Percentiles rank a stretch among this genome's conserved stretches.
These are phyloP conservation scores for Lodderomyces parapsilosis DNA, from an alignment of 1,139 yeast species.

Conservation along the genomic window DNA sequence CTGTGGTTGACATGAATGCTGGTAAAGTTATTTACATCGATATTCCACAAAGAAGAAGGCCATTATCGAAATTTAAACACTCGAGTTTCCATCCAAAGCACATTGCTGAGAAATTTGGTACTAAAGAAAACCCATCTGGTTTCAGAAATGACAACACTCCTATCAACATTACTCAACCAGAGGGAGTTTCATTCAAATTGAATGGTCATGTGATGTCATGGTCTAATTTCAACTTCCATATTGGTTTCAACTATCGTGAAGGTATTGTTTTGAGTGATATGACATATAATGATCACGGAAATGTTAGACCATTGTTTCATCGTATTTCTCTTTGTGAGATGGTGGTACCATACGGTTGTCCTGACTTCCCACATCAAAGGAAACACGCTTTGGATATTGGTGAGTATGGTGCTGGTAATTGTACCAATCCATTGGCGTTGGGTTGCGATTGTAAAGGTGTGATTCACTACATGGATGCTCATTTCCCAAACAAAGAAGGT, in stretches of 20 bases:
- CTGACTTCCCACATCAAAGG: constrained; percentile 78
- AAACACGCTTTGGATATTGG: constrained; percentile 86
- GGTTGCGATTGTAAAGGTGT: constrained; percentile 88
- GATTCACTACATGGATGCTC: constrained; percentile 77
- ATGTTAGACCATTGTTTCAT: constrained; percentile 70
- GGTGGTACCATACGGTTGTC: constrained; percentile 84
- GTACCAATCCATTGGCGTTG: constrained; percentile 73
- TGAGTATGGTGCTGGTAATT: constrained; percentile 84
- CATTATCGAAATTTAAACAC: constrained; percentile 64
- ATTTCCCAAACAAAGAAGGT: constrained; percentile 65
- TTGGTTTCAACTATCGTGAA: constrained; percentile 83
- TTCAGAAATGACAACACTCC: constrained; percentile 63
- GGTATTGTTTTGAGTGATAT: constrained; percentile 79
- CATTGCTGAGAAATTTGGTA: constrained; percentile 57
- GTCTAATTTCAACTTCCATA: constrained; percentile 74
- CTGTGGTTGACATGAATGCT: constrained; percentile 73
- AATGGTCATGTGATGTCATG: constrained; percentile 68
- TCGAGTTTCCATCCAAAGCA: constrained; percentile 68
- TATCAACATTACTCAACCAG: constrained; percentile 71
- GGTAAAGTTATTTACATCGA: constrained; percentile 70
- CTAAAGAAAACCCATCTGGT: constrained; percentile 47
- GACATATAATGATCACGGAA: constrained; percentile 71
- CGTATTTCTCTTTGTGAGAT: constrained; percentile 76
- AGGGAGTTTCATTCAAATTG: constrained; percentile 76
- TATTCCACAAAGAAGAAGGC: constrained; percentile 72